Percentiles rank a stretch among this genome's conserved stretches.
phyloP scores from a whole-genome alignment of 2,329 filamentous ascomycete species.

The Ophioceras dolichostomum region DNA sequence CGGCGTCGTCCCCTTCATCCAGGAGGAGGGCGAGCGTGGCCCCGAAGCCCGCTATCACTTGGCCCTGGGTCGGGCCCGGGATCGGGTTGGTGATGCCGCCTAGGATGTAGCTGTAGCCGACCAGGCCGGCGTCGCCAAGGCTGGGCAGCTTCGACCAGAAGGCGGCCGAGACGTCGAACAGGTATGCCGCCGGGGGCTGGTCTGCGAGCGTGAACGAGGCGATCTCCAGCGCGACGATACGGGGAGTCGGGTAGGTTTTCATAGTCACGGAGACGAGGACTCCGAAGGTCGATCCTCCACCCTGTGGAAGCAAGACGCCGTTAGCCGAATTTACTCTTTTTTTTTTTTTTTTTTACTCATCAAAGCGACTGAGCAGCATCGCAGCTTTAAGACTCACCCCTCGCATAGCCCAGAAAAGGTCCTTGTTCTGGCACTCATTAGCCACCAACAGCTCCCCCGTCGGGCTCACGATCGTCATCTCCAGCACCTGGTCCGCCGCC shows the following conservation, averaged over 20 bases:
- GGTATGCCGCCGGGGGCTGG: background rate
- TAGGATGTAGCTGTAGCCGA: slow-evolving; percentile 30
- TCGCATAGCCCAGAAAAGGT: slow-evolving; percentile 51
- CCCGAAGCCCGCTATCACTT: slow-evolving; percentile 8
- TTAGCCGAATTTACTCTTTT: too few relatives aligned
- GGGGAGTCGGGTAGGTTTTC: slow-evolving; percentile 33
- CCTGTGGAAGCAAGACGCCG: too few relatives aligned
- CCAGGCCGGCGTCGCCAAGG: slow-evolving; percentile 36
- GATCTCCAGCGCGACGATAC: slow-evolving; percentile 14
- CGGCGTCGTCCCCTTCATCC: background rate
- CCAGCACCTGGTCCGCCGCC: slow-evolving; percentile 45
- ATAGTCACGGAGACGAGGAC: slow-evolving; percentile 45
- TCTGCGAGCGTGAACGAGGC: slow-evolving; percentile 10
- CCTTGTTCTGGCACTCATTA: slow-evolving; percentile 36
- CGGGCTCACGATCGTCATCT: slow-evolving; percentile 42
- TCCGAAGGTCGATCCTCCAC: slow-evolving; percentile 48
- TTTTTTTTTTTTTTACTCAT: too few relatives aligned
- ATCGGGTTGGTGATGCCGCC: slow-evolving; percentile 19
- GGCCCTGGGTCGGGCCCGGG: slow-evolving; percentile 19
- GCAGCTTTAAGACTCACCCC: slow-evolving; percentile 28
- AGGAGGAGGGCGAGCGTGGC: slow-evolving; percentile 7
- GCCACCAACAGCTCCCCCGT: slow-evolving; percentile 33
- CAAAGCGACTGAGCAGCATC: too few relatives aligned
- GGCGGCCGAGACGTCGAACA: slow-evolving; percentile 31
- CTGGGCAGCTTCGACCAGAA: slow-evolving; percentile 31